A percentile compares a stretch with the other conserved stretches of the same genome.
These are phyloP conservation scores for Pseudisothecium myosuroides DNA, from an alignment of 225 moss, liverwort and hornwort species.

Conservation along the genomic window DNA sequence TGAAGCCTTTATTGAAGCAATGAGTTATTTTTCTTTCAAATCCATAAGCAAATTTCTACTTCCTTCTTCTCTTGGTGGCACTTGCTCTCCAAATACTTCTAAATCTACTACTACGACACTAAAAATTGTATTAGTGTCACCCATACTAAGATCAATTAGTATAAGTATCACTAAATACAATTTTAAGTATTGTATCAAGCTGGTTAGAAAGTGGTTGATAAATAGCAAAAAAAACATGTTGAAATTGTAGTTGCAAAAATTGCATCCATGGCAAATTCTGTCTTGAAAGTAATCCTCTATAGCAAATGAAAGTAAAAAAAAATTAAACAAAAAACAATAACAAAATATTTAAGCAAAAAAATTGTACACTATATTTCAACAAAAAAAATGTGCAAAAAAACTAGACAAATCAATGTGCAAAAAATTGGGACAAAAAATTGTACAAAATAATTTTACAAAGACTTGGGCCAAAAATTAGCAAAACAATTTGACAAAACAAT, in stretches of 20 bases:
- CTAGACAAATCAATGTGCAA: too few species aligned
- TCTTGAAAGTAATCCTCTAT: not conserved
- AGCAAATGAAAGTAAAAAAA: not conserved
- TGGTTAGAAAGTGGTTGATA: not conserved
- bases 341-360: not conserved
- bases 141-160: not conserved
- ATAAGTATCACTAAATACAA: rapidly evolving
- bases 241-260: not conserved
- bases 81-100: not conserved
- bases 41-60: not conserved
- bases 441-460: not conserved
- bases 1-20: not conserved
- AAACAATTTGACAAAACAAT: not conserved
- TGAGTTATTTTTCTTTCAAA: not conserved
- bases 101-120: not conserved
- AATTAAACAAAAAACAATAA: not conserved
- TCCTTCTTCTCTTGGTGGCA: not conserved
- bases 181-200: not conserved
- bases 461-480: not conserved
- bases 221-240: rapidly evolving
- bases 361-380: not conserved
- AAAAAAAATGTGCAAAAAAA: not conserved
- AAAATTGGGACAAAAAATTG: too few species aligned
- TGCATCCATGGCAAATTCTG: not conserved
- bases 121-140: too few species aligned